Conservation (phyloP, 2,329 filamentous ascomycete species). For the Fonsecaea pedrosoi region DNA sequence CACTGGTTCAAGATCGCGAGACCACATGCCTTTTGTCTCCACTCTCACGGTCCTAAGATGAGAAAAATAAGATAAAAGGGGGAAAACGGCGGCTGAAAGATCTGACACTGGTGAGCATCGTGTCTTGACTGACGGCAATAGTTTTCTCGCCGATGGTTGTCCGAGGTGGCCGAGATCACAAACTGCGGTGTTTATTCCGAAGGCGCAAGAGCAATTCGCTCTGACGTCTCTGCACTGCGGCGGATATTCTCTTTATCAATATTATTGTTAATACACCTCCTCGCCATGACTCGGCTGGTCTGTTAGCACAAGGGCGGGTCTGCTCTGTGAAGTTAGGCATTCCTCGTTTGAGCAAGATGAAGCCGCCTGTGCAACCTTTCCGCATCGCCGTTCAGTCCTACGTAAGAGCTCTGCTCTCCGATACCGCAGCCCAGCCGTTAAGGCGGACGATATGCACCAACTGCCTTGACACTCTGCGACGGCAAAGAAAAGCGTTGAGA, state of each 20-base stretch:
- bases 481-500: constrained; percentile 11
- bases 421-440: constrained; percentile 15
- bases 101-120: not conserved
- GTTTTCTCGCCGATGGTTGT: not conserved
- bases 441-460: constrained; percentile 25
- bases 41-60: not conserved
- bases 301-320: not conserved
- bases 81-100: not conserved
- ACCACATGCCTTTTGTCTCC: not conserved
- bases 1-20: not conserved
- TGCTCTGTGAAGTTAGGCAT: not conserved
- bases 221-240: constrained; percentile 4
- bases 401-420: constrained; percentile 31
- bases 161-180: constrained; percentile 7
- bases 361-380: constrained; percentile 27
- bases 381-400: constrained; percentile 34
- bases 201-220: not conserved
- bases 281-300: not conserved
- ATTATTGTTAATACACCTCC: not conserved
- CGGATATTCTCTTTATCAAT: not conserved
- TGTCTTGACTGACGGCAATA: not conserved
- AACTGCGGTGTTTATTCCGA: constrained; percentile 16
- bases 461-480: constrained; percentile 26
- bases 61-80: not conserved
- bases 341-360: constrained; percentile 27